Percentiles rank a stretch among this genome's conserved stretches.
Conservation (phyloP, 1,284 basidiomycete species). For the Apiotrichum mycotoxinovorans region DNA sequence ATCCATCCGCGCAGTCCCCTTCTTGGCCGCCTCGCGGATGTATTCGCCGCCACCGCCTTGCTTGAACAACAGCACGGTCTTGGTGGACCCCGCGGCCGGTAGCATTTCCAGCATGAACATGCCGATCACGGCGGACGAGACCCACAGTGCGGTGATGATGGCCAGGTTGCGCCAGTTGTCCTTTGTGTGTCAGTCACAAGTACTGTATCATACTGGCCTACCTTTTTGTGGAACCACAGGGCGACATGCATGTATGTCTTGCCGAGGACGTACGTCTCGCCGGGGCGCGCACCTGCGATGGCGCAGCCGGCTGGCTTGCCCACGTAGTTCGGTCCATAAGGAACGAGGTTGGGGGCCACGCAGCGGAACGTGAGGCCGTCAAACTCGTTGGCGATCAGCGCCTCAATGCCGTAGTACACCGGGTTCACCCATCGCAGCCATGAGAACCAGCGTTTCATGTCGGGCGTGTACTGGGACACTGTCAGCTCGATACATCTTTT, state of each 20-base stretch:
- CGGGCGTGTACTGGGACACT: conserved; percentile 25
- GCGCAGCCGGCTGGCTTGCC: conserved; percentile 39
- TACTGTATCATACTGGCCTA: neutral
- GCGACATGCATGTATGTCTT: conserved; percentile 61
- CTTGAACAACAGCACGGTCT: conserved; percentile 39
- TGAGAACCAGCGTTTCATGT: conserved; percentile 36
- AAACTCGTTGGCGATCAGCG: conserved; percentile 51
- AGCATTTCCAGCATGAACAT: conserved; percentile 20
- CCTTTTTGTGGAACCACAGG: conserved; percentile 28
- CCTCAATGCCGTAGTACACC: conserved; percentile 38
- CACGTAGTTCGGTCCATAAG: conserved; percentile 44
- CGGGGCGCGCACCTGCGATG: conserved; percentile 19
- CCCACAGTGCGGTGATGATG: conserved; percentile 48
- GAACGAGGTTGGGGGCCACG: conserved; percentile 43
- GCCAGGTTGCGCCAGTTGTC: conserved; percentile 54
- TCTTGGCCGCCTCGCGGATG: neutral
- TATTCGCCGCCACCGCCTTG: conserved; percentile 22
- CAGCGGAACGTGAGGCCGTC: conserved; percentile 45
- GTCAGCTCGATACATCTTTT: conserved; percentile 43
- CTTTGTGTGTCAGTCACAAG: neutral
- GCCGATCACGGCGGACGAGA: conserved; percentile 25
- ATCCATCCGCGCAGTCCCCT: neutral
- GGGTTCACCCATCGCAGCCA: conserved; percentile 33
- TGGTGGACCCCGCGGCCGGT: conserved; percentile 39
- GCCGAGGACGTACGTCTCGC: conserved; percentile 57